Evolutionary conservation across 352 stramenopile genomes (phyloP), one percentile per base, ranked within the genome.

Genomic region (Globisporangium cylindrosporum): DNA sequence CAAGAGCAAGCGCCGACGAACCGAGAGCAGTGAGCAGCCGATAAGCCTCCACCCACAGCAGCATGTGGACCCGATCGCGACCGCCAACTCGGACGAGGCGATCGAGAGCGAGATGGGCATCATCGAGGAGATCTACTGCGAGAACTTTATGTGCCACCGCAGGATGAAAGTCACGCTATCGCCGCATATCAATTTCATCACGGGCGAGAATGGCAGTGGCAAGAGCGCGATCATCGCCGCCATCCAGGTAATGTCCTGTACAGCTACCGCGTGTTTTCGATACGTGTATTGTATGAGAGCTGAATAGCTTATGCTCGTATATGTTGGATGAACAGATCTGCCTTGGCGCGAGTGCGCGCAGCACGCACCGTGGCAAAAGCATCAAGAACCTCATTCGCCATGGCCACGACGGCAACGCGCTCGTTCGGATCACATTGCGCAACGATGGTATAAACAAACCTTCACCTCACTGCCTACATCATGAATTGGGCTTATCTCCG

Each of bases 71-170:
- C 49, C 41, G 12, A 7, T 34, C n/a, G 51, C 41, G 53, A 68
- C 22, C 54, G 58, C 48, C 34, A 76, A 72, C 32, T 64, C 70
- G 48, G 70, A 81, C 62, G 69, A 73, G 12, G 51, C 73, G 59
- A 81, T 70, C 32, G 70, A 77, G 58, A 81, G 74, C n/a, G 85
- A 99, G 71, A 95, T 97, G 67, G 97, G 97, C 4, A 86, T 99
- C 41, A 97, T 99, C 48, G 82, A 96, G 22, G 87, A 97, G 69
- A 97, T 99, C 36, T 98, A 98, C 80, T 93, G 94, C 57, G 93
- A 98, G 72, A 98, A 99, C 73, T 99, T 99, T 76, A 99, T 99
- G 97, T 99, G 96, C 76, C 97, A 99, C 70, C 90, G 88, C 60
- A 97, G 97, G 67, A 79, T 99, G 60, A 85, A 79, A 0, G 84